Conservation (phyloP, 2,329 filamentous ascomycete genomes). For the Colletotrichum gigasporum region DNA sequence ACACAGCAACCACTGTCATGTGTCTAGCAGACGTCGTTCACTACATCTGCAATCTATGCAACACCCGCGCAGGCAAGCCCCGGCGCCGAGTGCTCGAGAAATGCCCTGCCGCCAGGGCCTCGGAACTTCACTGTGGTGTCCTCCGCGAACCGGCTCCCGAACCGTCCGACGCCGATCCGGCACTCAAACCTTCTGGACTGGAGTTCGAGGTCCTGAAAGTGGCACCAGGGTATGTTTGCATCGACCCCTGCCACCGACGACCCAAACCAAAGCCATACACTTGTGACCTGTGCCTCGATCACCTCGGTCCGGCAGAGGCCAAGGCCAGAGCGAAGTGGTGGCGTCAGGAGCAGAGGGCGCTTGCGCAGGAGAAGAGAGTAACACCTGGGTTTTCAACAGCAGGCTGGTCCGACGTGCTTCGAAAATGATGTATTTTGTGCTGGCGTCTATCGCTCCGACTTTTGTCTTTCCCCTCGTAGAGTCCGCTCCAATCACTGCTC, state of each 20-base stretch:
- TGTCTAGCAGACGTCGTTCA: neutral
- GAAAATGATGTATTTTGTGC: neutral
- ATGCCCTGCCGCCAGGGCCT: neutral
- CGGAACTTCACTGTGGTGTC: slow-evolving; percentile 1
- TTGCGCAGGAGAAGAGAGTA: neutral
- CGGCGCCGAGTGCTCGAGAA: neutral
- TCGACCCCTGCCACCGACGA: neutral
- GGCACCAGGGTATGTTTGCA: slow-evolving; percentile 1
- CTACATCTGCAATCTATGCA: slow-evolving; percentile 11
- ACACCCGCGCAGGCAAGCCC: slow-evolving; percentile 10
- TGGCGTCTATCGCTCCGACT: neutral
- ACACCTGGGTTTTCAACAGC: slow-evolving; percentile 5
- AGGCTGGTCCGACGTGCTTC: slow-evolving; percentile 2
- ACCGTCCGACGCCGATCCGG: neutral
- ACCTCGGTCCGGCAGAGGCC: slow-evolving; percentile 8
- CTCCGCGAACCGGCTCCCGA: neutral
- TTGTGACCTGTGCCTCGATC: slow-evolving; percentile 20
- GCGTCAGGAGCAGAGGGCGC: neutral
- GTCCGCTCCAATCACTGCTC: slow-evolving; percentile 47
- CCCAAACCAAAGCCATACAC: neutral
- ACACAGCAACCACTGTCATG: neutral
- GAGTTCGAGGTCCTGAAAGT: slow-evolving; percentile 14
- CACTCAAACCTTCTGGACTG: slow-evolving; percentile 7
- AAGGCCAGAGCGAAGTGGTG: slow-evolving; percentile 6
- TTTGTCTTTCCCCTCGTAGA: neutral